These are phyloP conservation scores for Moricandia arvensis DNA, from an alignment of 345 rosid genomes.

Conservation along the genomic window DNA sequence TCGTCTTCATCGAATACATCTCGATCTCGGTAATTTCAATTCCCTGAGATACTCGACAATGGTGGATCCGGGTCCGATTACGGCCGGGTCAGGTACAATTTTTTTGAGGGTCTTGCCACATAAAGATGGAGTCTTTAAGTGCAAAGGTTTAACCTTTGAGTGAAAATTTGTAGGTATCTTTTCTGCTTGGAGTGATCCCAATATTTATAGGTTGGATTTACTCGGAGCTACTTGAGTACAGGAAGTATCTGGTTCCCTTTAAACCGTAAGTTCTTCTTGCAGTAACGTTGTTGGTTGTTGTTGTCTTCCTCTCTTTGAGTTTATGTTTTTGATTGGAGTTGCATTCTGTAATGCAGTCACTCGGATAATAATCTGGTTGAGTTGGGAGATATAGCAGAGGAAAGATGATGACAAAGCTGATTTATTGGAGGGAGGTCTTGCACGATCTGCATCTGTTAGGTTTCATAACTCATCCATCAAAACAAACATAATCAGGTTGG, in stretches of 20 bases:
- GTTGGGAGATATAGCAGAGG: constrained; percentile 52
- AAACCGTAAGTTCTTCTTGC: constrained; percentile 67
- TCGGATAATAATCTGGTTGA: constrained; percentile 86
- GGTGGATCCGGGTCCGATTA: constrained; percentile 65
- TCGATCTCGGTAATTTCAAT: constrained; percentile 33
- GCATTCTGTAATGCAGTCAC: constrained; percentile 58
- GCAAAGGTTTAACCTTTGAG: constrained; percentile 17
- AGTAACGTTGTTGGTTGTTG: not conserved
- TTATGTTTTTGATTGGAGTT: not conserved
- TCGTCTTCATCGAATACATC: not conserved
- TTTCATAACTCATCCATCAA: constrained; percentile 61
- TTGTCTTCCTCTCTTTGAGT: not conserved
- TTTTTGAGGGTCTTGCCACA: not conserved
- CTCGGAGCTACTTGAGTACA: constrained; percentile 77
- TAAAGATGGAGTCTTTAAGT: not conserved
- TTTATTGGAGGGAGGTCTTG: constrained; percentile 87
- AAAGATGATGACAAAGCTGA: constrained; percentile 86
- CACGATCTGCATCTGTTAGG: constrained; percentile 72
- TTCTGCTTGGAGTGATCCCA: constrained; percentile 80
- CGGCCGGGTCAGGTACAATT: constrained; percentile 81
- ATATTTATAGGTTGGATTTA: constrained; percentile 84
- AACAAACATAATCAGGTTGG: constrained; percentile 72
- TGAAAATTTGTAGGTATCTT: constrained; percentile 63
- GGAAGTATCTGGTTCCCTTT: constrained; percentile 49
- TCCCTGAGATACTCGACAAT: constrained; percentile 32